Evolutionary conservation across 192 early-diverging fungal species (phyloP).

Genomic region (Backusella luteola): DNA sequence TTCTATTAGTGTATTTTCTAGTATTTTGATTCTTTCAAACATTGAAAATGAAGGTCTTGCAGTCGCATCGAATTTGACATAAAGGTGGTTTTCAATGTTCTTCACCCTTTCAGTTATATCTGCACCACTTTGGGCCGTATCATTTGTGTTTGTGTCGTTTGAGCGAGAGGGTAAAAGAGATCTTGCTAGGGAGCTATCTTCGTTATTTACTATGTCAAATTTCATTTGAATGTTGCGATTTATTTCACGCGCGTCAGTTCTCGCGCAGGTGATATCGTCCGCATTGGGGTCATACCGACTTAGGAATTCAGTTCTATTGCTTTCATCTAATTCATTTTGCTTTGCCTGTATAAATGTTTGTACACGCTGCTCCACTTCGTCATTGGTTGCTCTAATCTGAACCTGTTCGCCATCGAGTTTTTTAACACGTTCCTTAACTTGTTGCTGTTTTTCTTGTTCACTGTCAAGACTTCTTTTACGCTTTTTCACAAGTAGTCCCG

Average conservation of each 20-base stretch:
- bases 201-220: constrained; percentile 64
- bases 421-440: constrained; percentile 18
- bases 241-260: constrained; percentile 68
- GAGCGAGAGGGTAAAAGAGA: constrained; percentile 34
- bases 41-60: constrained; percentile 18
- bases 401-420: constrained; percentile 33
- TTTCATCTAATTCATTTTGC: constrained; percentile 37
- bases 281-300: constrained; percentile 28
- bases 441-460: background rate
- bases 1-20: constrained; percentile 77
- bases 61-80: constrained; percentile 58
- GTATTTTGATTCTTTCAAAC: constrained; percentile 60
- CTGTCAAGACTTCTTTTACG: constrained; percentile 2
- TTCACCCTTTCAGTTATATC: constrained; percentile 61
- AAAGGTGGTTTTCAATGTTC: constrained; percentile 74
- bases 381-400: constrained; percentile 35
- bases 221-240: constrained; percentile 82
- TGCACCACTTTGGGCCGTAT: background rate
- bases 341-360: constrained; percentile 37
- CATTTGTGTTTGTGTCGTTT: background rate
- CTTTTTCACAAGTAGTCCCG: constrained; percentile 7
- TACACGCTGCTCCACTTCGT: constrained; percentile 33
- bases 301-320: constrained; percentile 40
- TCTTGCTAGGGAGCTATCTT: constrained; percentile 60
- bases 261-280: constrained; percentile 56